These are phyloP conservation scores for Fusarium marasasianum DNA, from an alignment of 2,329 filamentous ascomycete genomes.

Conservation along the genomic window DNA sequence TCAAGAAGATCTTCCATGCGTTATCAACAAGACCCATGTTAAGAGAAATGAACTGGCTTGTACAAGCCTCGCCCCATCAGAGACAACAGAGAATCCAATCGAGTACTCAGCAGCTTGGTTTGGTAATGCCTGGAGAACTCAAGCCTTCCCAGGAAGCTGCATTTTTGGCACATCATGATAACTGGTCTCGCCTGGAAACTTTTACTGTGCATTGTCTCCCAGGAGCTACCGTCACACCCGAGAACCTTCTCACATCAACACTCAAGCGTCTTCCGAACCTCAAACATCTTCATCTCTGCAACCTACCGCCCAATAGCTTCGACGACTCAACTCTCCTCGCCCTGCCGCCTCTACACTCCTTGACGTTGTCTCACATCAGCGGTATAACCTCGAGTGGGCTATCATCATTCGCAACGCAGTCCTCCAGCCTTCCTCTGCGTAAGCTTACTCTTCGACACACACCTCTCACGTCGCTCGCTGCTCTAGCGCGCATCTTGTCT, in stretches of 20 bases:
- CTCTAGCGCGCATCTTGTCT: slow-evolving; percentile 67
- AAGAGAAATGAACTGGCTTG: slow-evolving; percentile 67
- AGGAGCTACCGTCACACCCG: slow-evolving; percentile 62
- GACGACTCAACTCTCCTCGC: slow-evolving; percentile 64
- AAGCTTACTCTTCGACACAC: slow-evolving; percentile 66
- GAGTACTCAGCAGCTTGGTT: slow-evolving; percentile 45
- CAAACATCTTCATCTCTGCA: slow-evolving; percentile 67
- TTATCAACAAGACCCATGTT: slow-evolving; percentile 65
- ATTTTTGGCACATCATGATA: slow-evolving; percentile 62
- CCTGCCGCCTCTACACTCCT: slow-evolving; percentile 63
- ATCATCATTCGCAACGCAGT: slow-evolving; percentile 63
- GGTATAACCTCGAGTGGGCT: slow-evolving; percentile 67
- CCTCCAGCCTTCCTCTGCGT: slow-evolving; percentile 56
- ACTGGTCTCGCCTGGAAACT: slow-evolving; percentile 65
- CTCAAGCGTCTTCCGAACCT: slow-evolving; percentile 63
- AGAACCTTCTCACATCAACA: slow-evolving; percentile 61
- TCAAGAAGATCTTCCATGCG: slow-evolving; percentile 66
- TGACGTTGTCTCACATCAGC: slow-evolving; percentile 64
- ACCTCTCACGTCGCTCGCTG: slow-evolving; percentile 64
- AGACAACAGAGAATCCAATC: slow-evolving; percentile 45
- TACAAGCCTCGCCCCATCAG: slow-evolving; percentile 51
- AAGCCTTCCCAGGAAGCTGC: slow-evolving; percentile 49
- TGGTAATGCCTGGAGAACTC: slow-evolving; percentile 45
- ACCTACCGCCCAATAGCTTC: slow-evolving; percentile 65
- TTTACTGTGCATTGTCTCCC: slow-evolving; percentile 68